Percentiles rank a stretch among this genome's conserved stretches.
Evolutionary conservation across 257 asterid genomes (phyloP).

Genomic region (Fraxinus pennsylvanica): DNA sequence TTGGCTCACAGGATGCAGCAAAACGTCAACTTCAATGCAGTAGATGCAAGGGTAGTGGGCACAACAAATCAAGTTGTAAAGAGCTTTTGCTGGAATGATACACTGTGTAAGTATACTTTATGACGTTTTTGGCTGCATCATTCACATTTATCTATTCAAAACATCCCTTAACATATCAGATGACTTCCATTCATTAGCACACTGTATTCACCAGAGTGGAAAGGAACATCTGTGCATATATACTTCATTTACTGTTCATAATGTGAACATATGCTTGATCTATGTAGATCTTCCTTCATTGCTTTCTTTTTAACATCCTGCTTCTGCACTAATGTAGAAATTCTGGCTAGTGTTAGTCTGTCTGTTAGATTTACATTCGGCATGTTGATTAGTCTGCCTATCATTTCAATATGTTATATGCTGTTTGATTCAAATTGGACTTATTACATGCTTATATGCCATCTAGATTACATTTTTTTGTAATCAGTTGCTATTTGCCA

Average conservation of each 20-base stretch:
- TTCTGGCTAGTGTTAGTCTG: background rate
- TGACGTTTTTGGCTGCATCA: constrained; percentile 21
- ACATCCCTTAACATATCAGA: constrained; percentile 11
- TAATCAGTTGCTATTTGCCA: background rate
- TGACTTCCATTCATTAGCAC: background rate
- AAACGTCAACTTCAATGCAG: constrained; percentile 90
- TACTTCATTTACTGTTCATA: background rate
- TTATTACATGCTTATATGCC: background rate
- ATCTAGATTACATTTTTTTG: background rate
- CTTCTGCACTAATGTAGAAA: background rate
- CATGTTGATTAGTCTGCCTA: background rate
- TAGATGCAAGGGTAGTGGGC: constrained; percentile 91
- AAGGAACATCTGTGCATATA: background rate
- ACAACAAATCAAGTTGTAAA: constrained; percentile 92
- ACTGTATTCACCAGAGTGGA: background rate
- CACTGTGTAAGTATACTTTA: constrained; percentile 30
- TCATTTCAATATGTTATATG: background rate
- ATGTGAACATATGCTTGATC: background rate
- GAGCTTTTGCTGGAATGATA: constrained; percentile 56
- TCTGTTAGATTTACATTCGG: background rate
- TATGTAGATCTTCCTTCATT: background rate
- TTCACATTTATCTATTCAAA: constrained; percentile 16
- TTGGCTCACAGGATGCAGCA: constrained; percentile 58
- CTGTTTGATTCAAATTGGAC: background rate
- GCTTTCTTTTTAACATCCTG: background rate